Percentiles rank a stretch among this genome's conserved stretches.
Evolutionary conservation across 352 stramenopile genomes (phyloP).

Genomic region (Globisporangium barbulae): DNA sequence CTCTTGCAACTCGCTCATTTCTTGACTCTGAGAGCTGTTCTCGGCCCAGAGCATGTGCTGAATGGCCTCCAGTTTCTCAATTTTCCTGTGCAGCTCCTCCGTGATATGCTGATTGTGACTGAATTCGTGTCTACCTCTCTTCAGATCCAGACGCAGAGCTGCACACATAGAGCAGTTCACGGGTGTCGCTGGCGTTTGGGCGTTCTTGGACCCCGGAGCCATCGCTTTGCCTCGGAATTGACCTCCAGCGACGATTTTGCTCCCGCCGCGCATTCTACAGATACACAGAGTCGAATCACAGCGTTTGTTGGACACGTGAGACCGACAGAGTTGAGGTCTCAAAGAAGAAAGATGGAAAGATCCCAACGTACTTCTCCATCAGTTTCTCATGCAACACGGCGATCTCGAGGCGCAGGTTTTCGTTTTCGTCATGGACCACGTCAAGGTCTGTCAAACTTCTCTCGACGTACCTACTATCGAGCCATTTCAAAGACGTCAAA

Average conservation of each 20-base stretch:
- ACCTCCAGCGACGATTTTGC: conserved; percentile 33
- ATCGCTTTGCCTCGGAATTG: conserved; percentile 31
- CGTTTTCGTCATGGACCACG: conserved; percentile 23
- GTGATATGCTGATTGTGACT: conserved; percentile 12
- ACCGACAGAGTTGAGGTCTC: neutral
- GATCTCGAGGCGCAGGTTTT: conserved; percentile 26
- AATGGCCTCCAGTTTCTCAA: conserved; percentile 27
- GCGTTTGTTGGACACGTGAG: neutral
- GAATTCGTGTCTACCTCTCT: conserved; percentile 20
- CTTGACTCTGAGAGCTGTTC: conserved; percentile 12
- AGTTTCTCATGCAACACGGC: conserved; percentile 25
- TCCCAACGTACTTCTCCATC: conserved; percentile 28
- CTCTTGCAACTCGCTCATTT: conserved; percentile 24
- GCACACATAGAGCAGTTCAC: conserved; percentile 21
- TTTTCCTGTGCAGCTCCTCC: conserved; percentile 25
- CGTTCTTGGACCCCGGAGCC: neutral
- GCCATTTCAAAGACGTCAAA: neutral
- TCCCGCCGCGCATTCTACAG: conserved; percentile 32
- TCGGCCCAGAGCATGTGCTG: conserved; percentile 33
- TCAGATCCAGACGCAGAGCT: conserved; percentile 16
- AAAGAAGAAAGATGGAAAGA: neutral
- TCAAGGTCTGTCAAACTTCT: conserved; percentile 4
- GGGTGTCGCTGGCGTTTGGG: neutral
- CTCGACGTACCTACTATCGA: neutral
- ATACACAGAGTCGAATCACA: neutral